Conservation (phyloP, 1,139 yeast genomes). For the Saccharomyces pastorianus region DNA sequence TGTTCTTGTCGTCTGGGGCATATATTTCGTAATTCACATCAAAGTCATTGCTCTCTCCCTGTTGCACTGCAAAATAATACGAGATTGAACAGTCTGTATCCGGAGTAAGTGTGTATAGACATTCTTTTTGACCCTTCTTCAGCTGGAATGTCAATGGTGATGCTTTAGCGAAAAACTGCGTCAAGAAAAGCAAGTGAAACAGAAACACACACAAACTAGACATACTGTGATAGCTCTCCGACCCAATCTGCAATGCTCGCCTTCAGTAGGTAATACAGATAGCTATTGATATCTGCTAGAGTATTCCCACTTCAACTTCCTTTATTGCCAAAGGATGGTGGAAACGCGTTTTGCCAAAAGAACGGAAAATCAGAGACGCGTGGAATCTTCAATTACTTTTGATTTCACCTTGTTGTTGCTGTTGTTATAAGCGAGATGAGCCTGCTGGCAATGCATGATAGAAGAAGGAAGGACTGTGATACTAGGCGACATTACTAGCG, state of each 20-base stretch:
- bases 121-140: slow-evolving; percentile 69
- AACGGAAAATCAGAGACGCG: too few species aligned
- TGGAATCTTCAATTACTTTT: too few species aligned
- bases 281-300: background rate
- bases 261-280: background rate
- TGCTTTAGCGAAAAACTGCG: background rate
- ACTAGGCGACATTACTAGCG: too few species aligned
- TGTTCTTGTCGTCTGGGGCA: slow-evolving; percentile 51
- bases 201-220: background rate
- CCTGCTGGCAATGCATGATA: too few species aligned
- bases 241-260: background rate
- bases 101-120: slow-evolving; percentile 70
- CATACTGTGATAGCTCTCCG: background rate
- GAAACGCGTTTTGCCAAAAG: too few species aligned
- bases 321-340: too few species aligned
- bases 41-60: slow-evolving; percentile 64
- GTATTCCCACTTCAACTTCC: too few species aligned
- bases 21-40: slow-evolving; percentile 73
- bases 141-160: slow-evolving; percentile 64
- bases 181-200: background rate
- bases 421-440: too few species aligned
- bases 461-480: too few species aligned
- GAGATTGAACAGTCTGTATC: slow-evolving; percentile 57
- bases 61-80: slow-evolving; percentile 86
- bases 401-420: too few species aligned